Percentiles rank a stretch among this genome's conserved stretches.
phyloP scores from a whole-genome alignment of 1,284 basidiomycete species.

The Pseudomicrostroma phylloplanum region DNA sequence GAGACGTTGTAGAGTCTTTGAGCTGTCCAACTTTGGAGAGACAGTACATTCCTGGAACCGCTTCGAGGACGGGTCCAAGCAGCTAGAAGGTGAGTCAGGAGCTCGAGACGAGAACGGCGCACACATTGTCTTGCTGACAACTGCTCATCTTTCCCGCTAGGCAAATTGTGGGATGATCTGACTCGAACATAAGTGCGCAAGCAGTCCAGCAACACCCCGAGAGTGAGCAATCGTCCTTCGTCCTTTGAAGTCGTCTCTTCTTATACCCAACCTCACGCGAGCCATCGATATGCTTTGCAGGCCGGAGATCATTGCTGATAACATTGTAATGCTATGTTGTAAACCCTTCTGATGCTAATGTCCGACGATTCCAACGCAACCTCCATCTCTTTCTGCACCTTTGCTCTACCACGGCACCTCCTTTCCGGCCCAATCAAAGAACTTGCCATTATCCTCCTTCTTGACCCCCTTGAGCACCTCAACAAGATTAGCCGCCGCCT shows the following conservation, averaged over 20 bases:
- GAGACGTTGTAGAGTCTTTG: not conserved
- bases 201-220: no score
- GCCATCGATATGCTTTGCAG: no score
- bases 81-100: not conserved
- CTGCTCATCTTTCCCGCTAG: not conserved
- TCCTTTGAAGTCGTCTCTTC: no score
- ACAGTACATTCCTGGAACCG: not conserved
- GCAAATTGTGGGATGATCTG: slow-evolving; percentile 2
- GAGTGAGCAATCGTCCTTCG: no score
- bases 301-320: no score
- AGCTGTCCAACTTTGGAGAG: slow-evolving; percentile 3
- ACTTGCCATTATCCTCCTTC: slow-evolving; percentile 59
- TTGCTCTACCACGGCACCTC: slow-evolving; percentile 52
- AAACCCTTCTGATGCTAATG: no score
- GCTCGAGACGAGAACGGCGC: no score
- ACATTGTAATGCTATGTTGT: no score
- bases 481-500: slow-evolving; percentile 60
- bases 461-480: slow-evolving; percentile 56
- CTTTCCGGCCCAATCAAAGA: slow-evolving; percentile 68
- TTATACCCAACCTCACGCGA: no score
- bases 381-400: not conserved
- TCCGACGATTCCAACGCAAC: not conserved
- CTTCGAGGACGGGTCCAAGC: slow-evolving; percentile 4
- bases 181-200: no score
- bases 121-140: not conserved